These are phyloP conservation scores for Sclerotinia glacialis DNA, from an alignment of 2,329 filamentous ascomycete species.

Conservation along the genomic window DNA sequence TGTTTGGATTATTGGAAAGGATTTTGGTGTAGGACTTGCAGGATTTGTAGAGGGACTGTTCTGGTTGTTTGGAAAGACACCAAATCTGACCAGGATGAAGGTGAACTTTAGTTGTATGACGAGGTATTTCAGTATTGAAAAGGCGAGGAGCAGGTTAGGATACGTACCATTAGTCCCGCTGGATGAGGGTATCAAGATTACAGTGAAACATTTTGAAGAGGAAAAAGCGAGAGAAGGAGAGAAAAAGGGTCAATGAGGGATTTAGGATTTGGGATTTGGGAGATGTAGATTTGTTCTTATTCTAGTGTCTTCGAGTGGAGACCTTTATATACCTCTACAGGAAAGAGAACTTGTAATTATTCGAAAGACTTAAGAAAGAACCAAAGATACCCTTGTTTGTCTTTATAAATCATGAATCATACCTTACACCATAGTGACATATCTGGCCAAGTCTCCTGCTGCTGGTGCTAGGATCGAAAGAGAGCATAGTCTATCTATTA, in stretches of 20 bases:
- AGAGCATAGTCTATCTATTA: background rate
- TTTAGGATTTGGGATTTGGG: no score
- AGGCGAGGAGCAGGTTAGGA: constrained; percentile 68
- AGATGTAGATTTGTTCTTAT: background rate
- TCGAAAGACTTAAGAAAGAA: background rate
- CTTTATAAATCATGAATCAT: background rate
- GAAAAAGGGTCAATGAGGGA: constrained; percentile 31
- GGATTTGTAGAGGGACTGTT: constrained; percentile 52
- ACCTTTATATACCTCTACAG: background rate
- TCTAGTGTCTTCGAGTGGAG: background rate
- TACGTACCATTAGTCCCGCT: constrained; percentile 67
- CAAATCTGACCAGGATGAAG: constrained; percentile 48
- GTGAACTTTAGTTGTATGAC: constrained; percentile 70
- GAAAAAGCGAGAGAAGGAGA: constrained; percentile 30
- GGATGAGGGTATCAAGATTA: constrained; percentile 55
- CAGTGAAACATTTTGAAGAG: constrained; percentile 34
- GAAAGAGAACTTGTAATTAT: constrained; percentile 8
- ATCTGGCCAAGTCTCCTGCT: background rate
- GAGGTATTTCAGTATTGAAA: constrained; percentile 73
- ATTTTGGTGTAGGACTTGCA: constrained; percentile 46
- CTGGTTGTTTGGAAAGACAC: constrained; percentile 49
- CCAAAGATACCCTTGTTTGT: constrained; percentile 1
- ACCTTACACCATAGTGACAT: background rate
- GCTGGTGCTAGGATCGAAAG: background rate
- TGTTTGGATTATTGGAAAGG: constrained; percentile 54